Evolutionary conservation across 169 alveolate genomes (phyloP).

Genomic region (Cryptosporidium sp.): DNA sequence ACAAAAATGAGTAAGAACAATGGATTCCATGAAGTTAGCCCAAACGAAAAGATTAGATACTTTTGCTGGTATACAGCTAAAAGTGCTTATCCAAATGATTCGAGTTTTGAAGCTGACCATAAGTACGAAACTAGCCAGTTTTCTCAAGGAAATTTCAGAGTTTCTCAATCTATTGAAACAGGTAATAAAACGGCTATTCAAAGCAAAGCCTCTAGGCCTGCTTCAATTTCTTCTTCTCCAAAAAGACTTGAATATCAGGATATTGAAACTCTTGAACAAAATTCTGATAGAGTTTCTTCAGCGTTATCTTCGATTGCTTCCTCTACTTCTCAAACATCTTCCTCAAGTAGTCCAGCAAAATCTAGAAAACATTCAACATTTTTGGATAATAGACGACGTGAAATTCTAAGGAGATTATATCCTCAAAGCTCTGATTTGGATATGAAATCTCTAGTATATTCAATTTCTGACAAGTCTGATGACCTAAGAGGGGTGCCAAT

Average conservation of each 20-base stretch:
- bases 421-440: conserved; percentile 46
- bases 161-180: conserved; percentile 22
- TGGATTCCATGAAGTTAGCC: conserved; percentile 1
- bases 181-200: neutral
- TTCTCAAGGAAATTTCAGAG: conserved; percentile 3
- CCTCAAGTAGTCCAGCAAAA: neutral
- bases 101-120: conserved; percentile 30
- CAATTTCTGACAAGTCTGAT: conserved; percentile 32
- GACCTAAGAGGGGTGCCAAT: conserved; percentile 24
- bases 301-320: neutral
- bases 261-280: neutral
- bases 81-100: conserved; percentile 43
- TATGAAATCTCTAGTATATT: conserved; percentile 28
- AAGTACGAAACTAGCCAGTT: conserved; percentile 15
- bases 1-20: conserved; percentile 8
- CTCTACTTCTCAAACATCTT: neutral
- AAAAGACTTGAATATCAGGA: conserved; percentile 58
- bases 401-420: conserved; percentile 39
- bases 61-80: conserved; percentile 74
- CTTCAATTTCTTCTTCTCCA: conserved; percentile 28
- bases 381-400: conserved; percentile 16
- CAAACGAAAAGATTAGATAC: conserved; percentile 28
- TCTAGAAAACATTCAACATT: conserved; percentile 19
- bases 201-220: neutral
- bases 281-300: neutral